phyloP scores from a whole-genome alignment of 169 alveolate species.

The Plasmodium sp. region DNA sequence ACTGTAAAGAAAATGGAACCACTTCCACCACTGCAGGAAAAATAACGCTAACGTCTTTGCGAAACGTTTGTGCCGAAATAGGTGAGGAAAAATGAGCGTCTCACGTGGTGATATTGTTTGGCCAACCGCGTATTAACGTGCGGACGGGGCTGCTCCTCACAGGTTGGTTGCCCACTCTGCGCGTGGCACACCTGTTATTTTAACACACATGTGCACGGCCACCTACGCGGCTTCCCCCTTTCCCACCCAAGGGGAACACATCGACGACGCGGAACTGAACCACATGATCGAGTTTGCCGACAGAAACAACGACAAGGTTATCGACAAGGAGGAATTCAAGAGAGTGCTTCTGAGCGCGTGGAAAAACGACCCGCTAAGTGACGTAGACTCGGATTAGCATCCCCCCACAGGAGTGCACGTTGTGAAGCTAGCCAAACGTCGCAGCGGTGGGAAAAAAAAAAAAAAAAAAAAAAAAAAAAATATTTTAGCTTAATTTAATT shows the following conservation, averaged over 20 bases:
- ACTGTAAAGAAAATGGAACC: neutral
- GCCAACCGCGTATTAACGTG: neutral
- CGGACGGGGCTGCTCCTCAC: neutral
- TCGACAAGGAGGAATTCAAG: conserved; percentile 54
- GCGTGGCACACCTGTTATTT: neutral
- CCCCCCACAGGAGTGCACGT: neutral
- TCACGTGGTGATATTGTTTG: neutral
- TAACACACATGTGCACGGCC: neutral
- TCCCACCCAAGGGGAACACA: conserved; percentile 30
- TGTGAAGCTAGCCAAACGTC: neutral
- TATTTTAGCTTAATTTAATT: too few species aligned
- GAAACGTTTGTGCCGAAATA: conserved; percentile 31
- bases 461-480: neutral
- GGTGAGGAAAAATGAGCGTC: conserved; percentile 1
- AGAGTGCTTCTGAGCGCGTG: conserved; percentile 20
- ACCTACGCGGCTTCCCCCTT: neutral
- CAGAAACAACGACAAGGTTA: conserved; percentile 51
- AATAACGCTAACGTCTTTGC: conserved; percentile 28
- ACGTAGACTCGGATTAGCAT: conserved; percentile 48
- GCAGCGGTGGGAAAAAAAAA: neutral
- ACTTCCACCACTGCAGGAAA: conserved; percentile 15
- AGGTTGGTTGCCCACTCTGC: neutral
- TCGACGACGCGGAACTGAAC: conserved; percentile 30
- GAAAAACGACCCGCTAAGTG: conserved; percentile 69
- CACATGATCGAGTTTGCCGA: conserved; percentile 69